Conservation (phyloP, 805 yeast genomes). For the Wickerhamiella dianesei region DNA sequence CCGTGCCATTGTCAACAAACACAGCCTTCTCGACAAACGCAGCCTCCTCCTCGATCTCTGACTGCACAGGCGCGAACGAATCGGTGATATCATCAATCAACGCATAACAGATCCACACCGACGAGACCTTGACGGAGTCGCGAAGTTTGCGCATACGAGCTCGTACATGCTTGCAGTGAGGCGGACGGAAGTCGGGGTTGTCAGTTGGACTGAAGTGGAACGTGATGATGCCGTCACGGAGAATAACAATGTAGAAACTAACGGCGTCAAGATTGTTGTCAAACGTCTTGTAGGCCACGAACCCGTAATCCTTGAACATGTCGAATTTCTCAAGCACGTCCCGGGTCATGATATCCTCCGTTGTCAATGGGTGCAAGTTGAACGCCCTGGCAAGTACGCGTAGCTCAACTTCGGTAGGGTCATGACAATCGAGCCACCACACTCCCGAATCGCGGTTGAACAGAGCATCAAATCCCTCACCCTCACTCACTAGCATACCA, state of each 20-base stretch:
- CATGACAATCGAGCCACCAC: conserved; percentile 93
- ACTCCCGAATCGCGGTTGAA: conserved; percentile 51
- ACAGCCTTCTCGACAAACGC: conserved; percentile 64
- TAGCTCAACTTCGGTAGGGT: conserved; percentile 95
- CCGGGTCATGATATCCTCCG: conserved; percentile 93
- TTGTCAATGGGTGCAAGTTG: conserved; percentile 94
- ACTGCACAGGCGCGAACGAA: conserved; percentile 44
- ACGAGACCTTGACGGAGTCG: conserved; percentile 41
- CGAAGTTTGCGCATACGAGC: conserved; percentile 46
- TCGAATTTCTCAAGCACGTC: conserved; percentile 97
- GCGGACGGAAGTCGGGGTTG: conserved; percentile 8
- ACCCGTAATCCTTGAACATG: conserved; percentile 72
- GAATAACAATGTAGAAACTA: conserved; percentile 42
- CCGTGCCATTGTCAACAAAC: conserved; percentile 37
- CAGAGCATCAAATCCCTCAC: conserved; percentile 45
- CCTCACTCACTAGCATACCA: conserved; percentile 46
- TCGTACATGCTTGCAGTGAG: conserved; percentile 43
- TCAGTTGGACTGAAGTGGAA: conserved; percentile 41
- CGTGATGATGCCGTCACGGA: conserved; percentile 40
- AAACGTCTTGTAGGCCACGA: conserved; percentile 91
- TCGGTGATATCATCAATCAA: conserved; percentile 49
- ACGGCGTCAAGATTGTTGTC: conserved; percentile 63
- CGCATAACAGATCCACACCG: conserved; percentile 55
- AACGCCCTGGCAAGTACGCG: conserved; percentile 81
- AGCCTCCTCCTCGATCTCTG: conserved; percentile 43